phyloP scores from a whole-genome alignment of 1,284 basidiomycete genomes.

The Ustilago shanxiensis region DNA sequence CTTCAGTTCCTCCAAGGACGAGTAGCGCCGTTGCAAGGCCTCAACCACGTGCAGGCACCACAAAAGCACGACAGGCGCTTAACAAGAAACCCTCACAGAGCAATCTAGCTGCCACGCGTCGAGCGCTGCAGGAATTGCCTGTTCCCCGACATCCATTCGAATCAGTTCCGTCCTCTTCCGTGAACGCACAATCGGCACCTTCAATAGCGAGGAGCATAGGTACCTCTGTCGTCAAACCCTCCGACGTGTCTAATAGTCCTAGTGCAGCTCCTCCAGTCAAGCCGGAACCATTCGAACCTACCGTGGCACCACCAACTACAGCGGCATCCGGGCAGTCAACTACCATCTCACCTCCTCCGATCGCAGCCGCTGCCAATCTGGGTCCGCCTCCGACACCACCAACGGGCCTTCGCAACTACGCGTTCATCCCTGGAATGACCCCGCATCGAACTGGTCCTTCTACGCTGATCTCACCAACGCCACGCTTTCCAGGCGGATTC shows the following conservation, averaged over 20 bases:
- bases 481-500: slow-evolving; percentile 42
- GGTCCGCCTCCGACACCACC: slow-evolving; percentile 38
- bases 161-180: neutral
- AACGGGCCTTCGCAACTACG: slow-evolving; percentile 30
- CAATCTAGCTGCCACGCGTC: slow-evolving; percentile 23
- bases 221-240: neutral
- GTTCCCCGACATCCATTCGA: slow-evolving; percentile 31
- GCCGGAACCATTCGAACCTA: slow-evolving; percentile 14
- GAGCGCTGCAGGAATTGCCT: slow-evolving; percentile 35
- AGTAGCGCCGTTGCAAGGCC: neutral
- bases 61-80: slow-evolving; percentile 1
- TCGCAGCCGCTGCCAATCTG: neutral
- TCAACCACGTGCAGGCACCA: neutral
- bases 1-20: slow-evolving; percentile 1
- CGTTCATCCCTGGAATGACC: slow-evolving; percentile 40
- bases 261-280: neutral
- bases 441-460: slow-evolving; percentile 20
- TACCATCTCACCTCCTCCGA: neutral
- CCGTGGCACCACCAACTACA: neutral
- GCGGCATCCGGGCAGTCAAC: neutral
- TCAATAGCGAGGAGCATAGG: neutral
- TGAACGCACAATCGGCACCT: neutral
- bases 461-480: slow-evolving; percentile 28
- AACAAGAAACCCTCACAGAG: slow-evolving; percentile 18
- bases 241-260: neutral